Base-by-base conservation (phyloP, 2,329 filamentous ascomycete species). In the Cryphonectria naterciae region DNA sequence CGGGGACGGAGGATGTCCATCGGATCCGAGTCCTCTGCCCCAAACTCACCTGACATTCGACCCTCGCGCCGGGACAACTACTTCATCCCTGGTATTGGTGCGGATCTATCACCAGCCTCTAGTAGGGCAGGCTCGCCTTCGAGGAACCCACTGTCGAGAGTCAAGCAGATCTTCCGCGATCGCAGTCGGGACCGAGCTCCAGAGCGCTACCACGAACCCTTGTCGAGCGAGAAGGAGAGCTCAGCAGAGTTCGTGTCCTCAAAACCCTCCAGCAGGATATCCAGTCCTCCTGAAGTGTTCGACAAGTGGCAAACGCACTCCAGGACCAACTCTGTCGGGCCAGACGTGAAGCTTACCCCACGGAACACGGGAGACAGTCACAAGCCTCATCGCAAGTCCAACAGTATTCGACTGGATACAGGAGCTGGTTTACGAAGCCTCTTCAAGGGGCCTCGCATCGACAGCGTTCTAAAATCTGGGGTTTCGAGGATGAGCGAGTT, bases 371-470 rank as follows among this genome's bases (percentile, higher is more conserved):
- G 85, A 35, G 84, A 86, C 69, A 84, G 78, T 74, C 83, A 81
- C 76, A 89, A 83, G 73, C 82, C 83, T 62, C 83, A 84, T 72
- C 81, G 82, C 72, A 86, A 83, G 61, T 80, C 83, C 37, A 83
- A 83, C 28, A 90, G 86, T 76, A 74, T 86, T n/a, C 83, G 81
- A 32, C 78, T 82, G 25, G 83, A 87, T 68, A 78, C 80, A 54
- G 88, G 88, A 13, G 72, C 74, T 25, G 89, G 88, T 49, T 84
- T 94, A 11, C 88, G 91, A 58, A 89, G 91, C 8, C 91, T 97
- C 64, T 92, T 97, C 81, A 95, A 94, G 81, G 91, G 90, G 2
- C 88, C 89, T 65, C 86, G 92, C 69, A 89, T 95, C 73, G 92
- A 93, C 72, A 92, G 89, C 41, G 86, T 93, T 41, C 87, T 97